Percentiles rank a stretch among this genome's conserved stretches.
phyloP scores from a whole-genome alignment of 2,329 filamentous ascomycete genomes.

The Grosmannia penicillata region DNA sequence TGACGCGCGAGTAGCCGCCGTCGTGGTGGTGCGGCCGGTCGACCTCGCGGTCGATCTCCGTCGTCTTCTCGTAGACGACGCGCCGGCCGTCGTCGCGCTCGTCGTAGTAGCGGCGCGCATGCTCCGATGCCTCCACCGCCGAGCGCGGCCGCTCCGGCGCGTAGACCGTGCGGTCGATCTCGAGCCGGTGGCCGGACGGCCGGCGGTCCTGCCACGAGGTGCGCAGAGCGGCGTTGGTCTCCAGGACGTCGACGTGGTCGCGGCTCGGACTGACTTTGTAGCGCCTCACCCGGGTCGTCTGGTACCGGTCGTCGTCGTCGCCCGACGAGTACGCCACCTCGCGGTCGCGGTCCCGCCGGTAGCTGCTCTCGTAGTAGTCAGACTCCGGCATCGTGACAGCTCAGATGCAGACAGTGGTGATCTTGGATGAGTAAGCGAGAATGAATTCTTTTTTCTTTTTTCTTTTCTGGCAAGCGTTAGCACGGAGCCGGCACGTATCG shows the following conservation, averaged over 20 bases:
- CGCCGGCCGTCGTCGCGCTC: constrained; percentile 22
- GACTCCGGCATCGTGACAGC: constrained; percentile 22
- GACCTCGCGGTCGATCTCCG: constrained; percentile 21
- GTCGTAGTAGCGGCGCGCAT: constrained; percentile 11
- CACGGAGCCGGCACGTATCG: no score
- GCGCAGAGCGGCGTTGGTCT: constrained; percentile 25
- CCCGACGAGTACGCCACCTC: constrained; percentile 1
- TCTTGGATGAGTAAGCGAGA: no score
- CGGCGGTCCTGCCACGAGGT: constrained; percentile 14
- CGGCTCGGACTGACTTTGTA: constrained; percentile 32
- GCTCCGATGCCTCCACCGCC: constrained; percentile 25
- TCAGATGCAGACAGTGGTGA: no score
- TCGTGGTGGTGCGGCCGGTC: constrained; percentile 20
- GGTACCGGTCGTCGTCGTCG: constrained; percentile 25
- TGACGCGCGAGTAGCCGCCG: constrained; percentile 25
- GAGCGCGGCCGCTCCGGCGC: constrained; percentile 36
- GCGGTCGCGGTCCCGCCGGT: constrained; percentile 6
- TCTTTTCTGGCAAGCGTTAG: no score
- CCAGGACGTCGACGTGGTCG: constrained; percentile 20
- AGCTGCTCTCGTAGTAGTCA: constrained; percentile 7
- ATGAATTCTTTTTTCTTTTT: no score
- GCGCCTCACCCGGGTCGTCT: constrained; percentile 32
- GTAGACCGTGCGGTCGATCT: constrained; percentile 27
- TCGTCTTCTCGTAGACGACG: constrained; percentile 27
- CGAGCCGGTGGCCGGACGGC: constrained; percentile 23